A percentile compares a stretch with the other conserved stretches of the same genome.
phyloP scores from a whole-genome alignment of 371 early-diverging fungal genomes.

The Paramicrosporidium saccamoebae region DNA sequence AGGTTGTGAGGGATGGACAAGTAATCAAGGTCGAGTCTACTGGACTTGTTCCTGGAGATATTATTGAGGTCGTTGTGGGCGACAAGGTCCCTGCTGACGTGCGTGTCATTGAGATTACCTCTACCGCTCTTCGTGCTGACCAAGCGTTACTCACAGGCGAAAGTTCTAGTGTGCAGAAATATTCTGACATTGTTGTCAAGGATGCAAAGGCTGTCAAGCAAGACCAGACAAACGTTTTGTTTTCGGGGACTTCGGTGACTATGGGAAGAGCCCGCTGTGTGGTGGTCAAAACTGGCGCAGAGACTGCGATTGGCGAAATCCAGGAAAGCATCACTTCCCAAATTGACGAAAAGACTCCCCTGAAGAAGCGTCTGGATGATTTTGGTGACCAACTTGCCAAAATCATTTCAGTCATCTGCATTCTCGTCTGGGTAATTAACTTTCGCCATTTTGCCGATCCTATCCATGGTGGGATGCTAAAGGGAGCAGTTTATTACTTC shows the following conservation, averaged over 20 bases:
- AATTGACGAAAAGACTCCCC: conserved; percentile 62
- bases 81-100: conserved; percentile 87
- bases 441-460: conserved; percentile 73
- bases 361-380: conserved; percentile 73
- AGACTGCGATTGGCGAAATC: conserved; percentile 76
- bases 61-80: conserved; percentile 55
- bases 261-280: conserved; percentile 59
- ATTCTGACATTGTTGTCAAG: no score
- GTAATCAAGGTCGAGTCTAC: conserved; percentile 21
- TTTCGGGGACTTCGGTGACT: conserved; percentile 81
- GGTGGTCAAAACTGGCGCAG: conserved; percentile 48
- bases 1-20: conserved; percentile 40
- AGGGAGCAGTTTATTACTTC: conserved; percentile 68
- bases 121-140: conserved; percentile 57
- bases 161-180: conserved; percentile 52
- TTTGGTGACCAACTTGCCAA: conserved; percentile 85
- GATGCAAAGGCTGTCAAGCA: conserved; percentile 40
- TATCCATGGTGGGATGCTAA: conserved; percentile 53
- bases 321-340: conserved; percentile 47
- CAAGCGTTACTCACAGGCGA: conserved; percentile 91
- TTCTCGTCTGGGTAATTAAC: conserved; percentile 86
- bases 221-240: conserved; percentile 73
- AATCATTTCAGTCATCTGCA: conserved; percentile 69
- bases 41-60: conserved; percentile 84
- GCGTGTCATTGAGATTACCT: conserved; percentile 32